Evolutionary conservation across 2,329 filamentous ascomycete species (phyloP), one percentile per base, ranked within the genome.

Genomic region (Cadophora sp.): DNA sequence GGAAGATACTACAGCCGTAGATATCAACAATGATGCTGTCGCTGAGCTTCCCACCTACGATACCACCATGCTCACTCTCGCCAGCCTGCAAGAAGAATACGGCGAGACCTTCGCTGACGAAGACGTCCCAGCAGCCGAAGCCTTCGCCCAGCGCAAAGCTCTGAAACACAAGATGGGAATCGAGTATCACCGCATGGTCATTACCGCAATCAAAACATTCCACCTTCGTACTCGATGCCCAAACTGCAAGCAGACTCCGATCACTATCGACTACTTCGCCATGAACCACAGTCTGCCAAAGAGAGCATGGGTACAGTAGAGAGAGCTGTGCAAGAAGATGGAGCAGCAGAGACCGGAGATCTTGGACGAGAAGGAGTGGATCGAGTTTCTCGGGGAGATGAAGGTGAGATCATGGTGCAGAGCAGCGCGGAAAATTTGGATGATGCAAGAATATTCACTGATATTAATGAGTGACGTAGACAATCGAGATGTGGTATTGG

Each of bases 401-500:
- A 51, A 34, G 27, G 46, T 55, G 24, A 59, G 55, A 12, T 26
- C 19, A 5, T 37, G 3, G 3, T 1, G n/a, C 31, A 9, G 9
- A 7, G 24, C 2, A 22, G n/a, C n/a, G n/a, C n/a, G n/a, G n/a
- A n/a, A n/a, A n/a, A n/a, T n/a, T n/a, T n/a, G n/a, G n/a, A n/a
- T n/a, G n/a, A n/a, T n/a, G n/a, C n/a, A 51, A 16, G 8, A 40
- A 12, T 4, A 37, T 8, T 37, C 4, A 27, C 53, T 58, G 19
- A 58, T 43, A 3, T 43, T 43, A n/a, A n/a, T 37, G 51, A 6
- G 12, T 43, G 31, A 7, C 12, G 27, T 19, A 59, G 55, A 26
- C 31, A n/a, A 63, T 63, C 31, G 61, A 53, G 46, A 40, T 37
- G 61, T 63, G 61, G 61, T 63, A 63, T 26, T 53, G 31, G 48